phyloP scores from a whole-genome alignment of 2,329 filamentous ascomycete species.

The Drechslerella stenobrocha region DNA sequence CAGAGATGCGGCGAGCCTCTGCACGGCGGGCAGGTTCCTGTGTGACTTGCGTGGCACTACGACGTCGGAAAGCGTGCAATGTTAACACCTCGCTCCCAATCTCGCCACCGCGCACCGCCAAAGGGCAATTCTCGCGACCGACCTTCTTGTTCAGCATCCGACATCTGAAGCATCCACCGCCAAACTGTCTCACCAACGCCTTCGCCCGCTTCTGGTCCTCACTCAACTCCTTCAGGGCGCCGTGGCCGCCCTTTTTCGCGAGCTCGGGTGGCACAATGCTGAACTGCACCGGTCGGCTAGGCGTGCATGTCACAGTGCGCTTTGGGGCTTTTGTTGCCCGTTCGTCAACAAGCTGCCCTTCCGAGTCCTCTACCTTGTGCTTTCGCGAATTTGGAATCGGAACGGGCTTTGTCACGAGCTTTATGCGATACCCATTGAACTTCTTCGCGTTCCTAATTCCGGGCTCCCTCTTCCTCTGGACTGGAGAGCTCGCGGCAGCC shows the following conservation, averaged over 20 bases:
- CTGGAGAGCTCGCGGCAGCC: constrained; percentile 11
- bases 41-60: constrained; percentile 41
- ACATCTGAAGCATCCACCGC: constrained; percentile 41
- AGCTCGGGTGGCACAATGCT: constrained; percentile 41
- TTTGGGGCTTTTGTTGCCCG: constrained; percentile 14
- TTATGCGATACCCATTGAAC: constrained; percentile 44
- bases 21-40: constrained; percentile 40
- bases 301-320: constrained; percentile 18
- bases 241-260: constrained; percentile 36
- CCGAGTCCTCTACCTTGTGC: constrained; percentile 21
- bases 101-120: neutral
- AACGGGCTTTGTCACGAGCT: constrained; percentile 30
- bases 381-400: constrained; percentile 29
- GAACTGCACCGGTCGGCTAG: constrained; percentile 29
- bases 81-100: constrained; percentile 12
- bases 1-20: constrained; percentile 43
- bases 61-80: constrained; percentile 5
- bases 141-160: constrained; percentile 48
- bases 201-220: constrained; percentile 40
- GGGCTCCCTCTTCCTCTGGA: constrained; percentile 6
- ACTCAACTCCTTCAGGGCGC: constrained; percentile 40
- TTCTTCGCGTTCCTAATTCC: constrained; percentile 32
- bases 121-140: neutral
- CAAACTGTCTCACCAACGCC: constrained; percentile 38
- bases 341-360: constrained; percentile 12